Conservation (phyloP, 768 basidiomycete genomes). For the Phaeotremella fagi region DNA sequence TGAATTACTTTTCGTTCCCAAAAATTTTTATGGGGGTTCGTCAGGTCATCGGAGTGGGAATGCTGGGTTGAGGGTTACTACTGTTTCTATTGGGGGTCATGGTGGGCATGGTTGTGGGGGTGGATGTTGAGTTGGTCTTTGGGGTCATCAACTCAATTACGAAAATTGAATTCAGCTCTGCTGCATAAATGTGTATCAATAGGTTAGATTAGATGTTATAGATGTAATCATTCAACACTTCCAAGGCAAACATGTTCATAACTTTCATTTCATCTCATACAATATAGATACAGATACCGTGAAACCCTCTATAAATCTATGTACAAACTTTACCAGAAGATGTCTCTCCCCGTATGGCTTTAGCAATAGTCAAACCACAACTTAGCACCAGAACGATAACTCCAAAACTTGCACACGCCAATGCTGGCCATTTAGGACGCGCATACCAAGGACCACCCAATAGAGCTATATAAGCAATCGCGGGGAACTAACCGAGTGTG, state of each 20-base stretch:
- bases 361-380: conserved; percentile 67
- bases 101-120: neutral
- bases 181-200: too few species aligned
- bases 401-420: conserved; percentile 69
- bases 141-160: neutral
- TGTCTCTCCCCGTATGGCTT: conserved; percentile 65
- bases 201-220: too few species aligned
- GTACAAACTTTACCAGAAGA: conserved; percentile 69
- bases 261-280: too few species aligned
- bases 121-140: neutral
- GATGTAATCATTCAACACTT: too few species aligned
- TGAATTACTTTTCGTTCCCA: too few species aligned
- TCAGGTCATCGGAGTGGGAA: too few species aligned
- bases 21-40: too few species aligned
- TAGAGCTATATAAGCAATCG: conserved; percentile 42
- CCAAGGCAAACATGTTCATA: too few species aligned
- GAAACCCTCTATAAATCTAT: conserved; percentile 45
- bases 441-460: conserved; percentile 59
- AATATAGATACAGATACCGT: neutral
- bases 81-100: too few species aligned
- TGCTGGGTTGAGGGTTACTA: too few species aligned
- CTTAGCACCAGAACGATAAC: conserved; percentile 70
- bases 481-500: conserved; percentile 39
- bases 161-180: too few species aligned
- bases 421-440: conserved; percentile 68